Evolutionary conservation across 306 rosid species (phyloP).

Genomic region (Ziziphus jujuba): DNA sequence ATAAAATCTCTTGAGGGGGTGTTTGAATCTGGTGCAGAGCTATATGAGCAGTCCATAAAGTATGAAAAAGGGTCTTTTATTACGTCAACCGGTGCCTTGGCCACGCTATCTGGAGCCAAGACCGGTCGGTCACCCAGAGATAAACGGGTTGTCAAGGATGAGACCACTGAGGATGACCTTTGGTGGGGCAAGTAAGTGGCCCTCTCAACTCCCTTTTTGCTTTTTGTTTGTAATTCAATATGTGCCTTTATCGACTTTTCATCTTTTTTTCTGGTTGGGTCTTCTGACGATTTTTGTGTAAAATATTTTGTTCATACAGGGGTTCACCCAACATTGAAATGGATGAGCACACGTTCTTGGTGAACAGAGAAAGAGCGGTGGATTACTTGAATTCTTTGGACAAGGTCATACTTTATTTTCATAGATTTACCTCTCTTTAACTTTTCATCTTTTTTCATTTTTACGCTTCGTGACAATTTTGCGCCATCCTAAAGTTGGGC

Average conservation of each 20-base stretch:
- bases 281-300: neutral
- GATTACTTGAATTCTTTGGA: conserved; percentile 90
- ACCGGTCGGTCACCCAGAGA: conserved; percentile 94
- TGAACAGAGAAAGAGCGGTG: conserved; percentile 87
- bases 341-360: conserved; percentile 78
- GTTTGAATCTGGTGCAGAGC: conserved; percentile 44
- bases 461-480: neutral
- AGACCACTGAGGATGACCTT: conserved; percentile 57
- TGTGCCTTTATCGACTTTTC: neutral
- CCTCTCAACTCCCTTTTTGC: too few relatives aligned
- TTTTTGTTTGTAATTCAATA: neutral
- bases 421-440: neutral
- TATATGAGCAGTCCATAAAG: conserved; percentile 77
- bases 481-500: neutral
- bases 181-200: conserved; percentile 96
- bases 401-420: conserved; percentile 40
- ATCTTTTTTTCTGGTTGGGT: neutral
- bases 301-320: conserved; percentile 31
- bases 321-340: conserved; percentile 95
- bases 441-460: neutral
- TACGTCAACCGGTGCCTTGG: conserved; percentile 77
- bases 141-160: conserved; percentile 82
- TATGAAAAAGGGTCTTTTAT: conserved; percentile 81
- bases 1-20: neutral
- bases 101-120: conserved; percentile 95